Conservation (phyloP, 2,329 filamentous ascomycete genomes). For the Dryadomyces sulphureus region DNA sequence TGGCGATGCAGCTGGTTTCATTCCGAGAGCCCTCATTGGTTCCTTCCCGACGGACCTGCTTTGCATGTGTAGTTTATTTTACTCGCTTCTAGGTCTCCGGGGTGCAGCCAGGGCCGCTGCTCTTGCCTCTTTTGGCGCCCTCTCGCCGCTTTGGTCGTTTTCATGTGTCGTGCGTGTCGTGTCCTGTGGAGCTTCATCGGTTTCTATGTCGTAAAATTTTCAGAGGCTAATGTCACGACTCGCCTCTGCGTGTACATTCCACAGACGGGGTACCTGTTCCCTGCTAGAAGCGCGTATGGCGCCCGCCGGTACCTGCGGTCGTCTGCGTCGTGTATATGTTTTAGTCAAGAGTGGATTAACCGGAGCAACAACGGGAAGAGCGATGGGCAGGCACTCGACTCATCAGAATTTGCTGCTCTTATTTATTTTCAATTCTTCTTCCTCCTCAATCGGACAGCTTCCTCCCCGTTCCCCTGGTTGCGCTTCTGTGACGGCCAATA, state of each 20-base stretch:
- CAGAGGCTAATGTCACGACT: background rate
- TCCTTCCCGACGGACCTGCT: no score
- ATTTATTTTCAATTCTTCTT: no score
- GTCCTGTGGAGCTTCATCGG: background rate
- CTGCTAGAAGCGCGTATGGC: background rate
- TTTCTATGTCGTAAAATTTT: constrained; percentile 2
- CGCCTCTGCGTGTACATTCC: background rate
- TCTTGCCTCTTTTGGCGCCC: background rate
- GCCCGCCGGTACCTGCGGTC: background rate
- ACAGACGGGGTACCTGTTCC: background rate
- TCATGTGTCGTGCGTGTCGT: background rate
- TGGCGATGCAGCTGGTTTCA: background rate
- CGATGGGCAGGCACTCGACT: background rate
- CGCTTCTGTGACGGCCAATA: background rate
- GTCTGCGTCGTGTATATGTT: background rate
- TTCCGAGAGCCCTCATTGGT: background rate
- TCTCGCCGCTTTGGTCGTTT: background rate
- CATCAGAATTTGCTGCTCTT: no score
- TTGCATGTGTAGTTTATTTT: background rate
- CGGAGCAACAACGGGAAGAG: background rate
- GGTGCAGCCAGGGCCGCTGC: background rate
- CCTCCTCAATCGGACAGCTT: no score
- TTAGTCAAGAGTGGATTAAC: constrained; percentile 1
- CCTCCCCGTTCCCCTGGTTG: background rate
- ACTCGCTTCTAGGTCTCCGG: background rate